These are phyloP conservation scores for Penicilliopsis zonata DNA, from an alignment of 495 filamentous ascomycete species.

Conservation along the genomic window DNA sequence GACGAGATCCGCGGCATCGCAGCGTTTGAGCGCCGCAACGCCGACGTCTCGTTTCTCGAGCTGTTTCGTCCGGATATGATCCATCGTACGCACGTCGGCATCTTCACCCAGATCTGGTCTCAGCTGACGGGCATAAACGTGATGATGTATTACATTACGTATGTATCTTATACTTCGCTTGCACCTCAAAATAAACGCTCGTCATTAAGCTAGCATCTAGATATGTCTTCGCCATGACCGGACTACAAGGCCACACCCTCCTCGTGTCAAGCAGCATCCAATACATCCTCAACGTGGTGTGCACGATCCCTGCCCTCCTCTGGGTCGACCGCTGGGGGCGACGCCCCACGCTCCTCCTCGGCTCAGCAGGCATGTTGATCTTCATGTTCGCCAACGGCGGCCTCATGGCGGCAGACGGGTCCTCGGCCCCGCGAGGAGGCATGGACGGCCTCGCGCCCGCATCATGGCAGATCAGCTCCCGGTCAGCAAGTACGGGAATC, in stretches of 20 bases:
- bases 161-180: background rate
- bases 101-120: constrained; percentile 77
- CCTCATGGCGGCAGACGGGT: constrained; percentile 42
- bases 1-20: constrained; percentile 57
- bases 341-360: constrained; percentile 50
- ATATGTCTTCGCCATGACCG: constrained; percentile 27
- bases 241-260: constrained; percentile 20
- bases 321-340: constrained; percentile 54
- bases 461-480: constrained; percentile 25
- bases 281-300: constrained; percentile 49
- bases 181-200: constrained; percentile 11
- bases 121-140: constrained; percentile 81
- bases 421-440: constrained; percentile 40
- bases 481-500: constrained; percentile 37
- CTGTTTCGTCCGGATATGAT: constrained; percentile 61
- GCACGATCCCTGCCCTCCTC: constrained; percentile 43
- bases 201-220: constrained; percentile 7
- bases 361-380: constrained; percentile 53
- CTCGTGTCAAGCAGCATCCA: constrained; percentile 61
- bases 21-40: constrained; percentile 53
- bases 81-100: constrained; percentile 60
- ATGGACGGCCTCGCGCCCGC: constrained; percentile 21
- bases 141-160: constrained; percentile 55
- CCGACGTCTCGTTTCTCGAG: constrained; percentile 55
- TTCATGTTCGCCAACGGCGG: constrained; percentile 62